Base-by-base conservation (phyloP, 78 protist species). In the Mastigamoeba balamuthi region DNA sequence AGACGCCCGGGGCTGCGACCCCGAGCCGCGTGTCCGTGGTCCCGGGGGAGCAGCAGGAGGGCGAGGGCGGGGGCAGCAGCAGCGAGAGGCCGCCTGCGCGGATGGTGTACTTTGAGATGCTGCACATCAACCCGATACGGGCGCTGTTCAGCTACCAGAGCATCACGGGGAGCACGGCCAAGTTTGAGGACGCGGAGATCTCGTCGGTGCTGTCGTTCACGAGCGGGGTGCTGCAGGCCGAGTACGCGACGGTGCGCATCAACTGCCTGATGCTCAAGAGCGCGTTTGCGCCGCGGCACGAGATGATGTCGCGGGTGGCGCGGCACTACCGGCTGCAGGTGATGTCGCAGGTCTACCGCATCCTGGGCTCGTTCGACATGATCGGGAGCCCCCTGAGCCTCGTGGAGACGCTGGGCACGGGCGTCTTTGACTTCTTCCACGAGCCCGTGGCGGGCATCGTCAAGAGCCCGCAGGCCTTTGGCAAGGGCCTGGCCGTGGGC, bases 381-480 rank as follows among this genome's bases (percentile, higher is more conserved):
- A 79, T 85, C 36, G 89, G 89, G 2, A 85, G 77, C 71, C 89
- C 89, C 17, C 71, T 80, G 44, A 6, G 83, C 23, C 67, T 86
- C 17, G 77, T 86, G 0, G 82, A 86, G 40, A 70, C 76, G 10
- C 58, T 84, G 0, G 80, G 88, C 30, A 76, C 76, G 42, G 91
- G 91, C 8, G 65, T 86, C 43, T 53, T 64, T 28, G 88, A 84
- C 42, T 86, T 86, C 74, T 86, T 86, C 80, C 81, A 74, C 38
- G 88, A 86, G 38, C 91, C 91, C 30, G 91, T 81, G 4, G 5
- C 80, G 65, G 88, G 88, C 40, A 30, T 86, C 0, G 80, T 78
- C 2, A 73, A 79, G 76, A 71, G 84, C 40, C 91, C 91, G 9
- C 74, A 86, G 52, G 88, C 68, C 28, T 86, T 86, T 78, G 91